Base-by-base conservation (phyloP, 345 rosid species). In the Pugionium dolabratum region DNA sequence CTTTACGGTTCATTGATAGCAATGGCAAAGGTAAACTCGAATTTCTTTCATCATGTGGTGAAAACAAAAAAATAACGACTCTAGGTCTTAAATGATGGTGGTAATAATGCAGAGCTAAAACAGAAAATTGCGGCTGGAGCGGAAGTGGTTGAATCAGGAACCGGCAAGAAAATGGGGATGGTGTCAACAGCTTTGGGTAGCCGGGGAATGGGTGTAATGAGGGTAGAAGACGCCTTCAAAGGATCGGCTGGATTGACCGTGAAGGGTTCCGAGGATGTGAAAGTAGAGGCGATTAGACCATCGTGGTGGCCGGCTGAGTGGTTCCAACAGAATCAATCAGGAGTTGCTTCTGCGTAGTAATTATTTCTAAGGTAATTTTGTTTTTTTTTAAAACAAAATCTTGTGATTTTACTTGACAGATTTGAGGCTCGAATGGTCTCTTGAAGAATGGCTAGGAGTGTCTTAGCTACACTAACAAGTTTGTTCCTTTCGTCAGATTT, bases 241-340 rank as follows among this genome's bases (percentile, higher is more conserved):
- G 66, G 28, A 25, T 64, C 85, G 2, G 54, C 64, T 54, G 66
- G 78, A 3, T 75, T 90, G 62, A 54, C 53, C 28, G 42, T 94
- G 30, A 76, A 68, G 28, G 91, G 87, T 11, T 76, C 73, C 66
- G 84, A 82, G 43, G 84, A 73, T 10, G 76, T 94, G 54, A 84
- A 79, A 65, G 89, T 85, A 2, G 80, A 84, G 84, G 85, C 88
- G 9, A 53, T 72, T 9, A 83, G 78, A 70, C 97, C 97, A 6
- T 70, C 74, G 51, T 90, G 96, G 99, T 94, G 96, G 99, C 95
- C 91, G 4, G 40, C 73, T 10, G 82, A 84, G 65, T 90, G 99
- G 99, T 79, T 78, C 67, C 84, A 57, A 35, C 78, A 79, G 67
- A 57, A 78, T 68, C 77, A 74, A 49, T 78, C 75, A 35, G 72